Percentiles rank a stretch among this genome's conserved stretches.
These are phyloP conservation scores for Cercospora zeina DNA, from an alignment of 2,329 filamentous ascomycete genomes.

Conservation along the genomic window DNA sequence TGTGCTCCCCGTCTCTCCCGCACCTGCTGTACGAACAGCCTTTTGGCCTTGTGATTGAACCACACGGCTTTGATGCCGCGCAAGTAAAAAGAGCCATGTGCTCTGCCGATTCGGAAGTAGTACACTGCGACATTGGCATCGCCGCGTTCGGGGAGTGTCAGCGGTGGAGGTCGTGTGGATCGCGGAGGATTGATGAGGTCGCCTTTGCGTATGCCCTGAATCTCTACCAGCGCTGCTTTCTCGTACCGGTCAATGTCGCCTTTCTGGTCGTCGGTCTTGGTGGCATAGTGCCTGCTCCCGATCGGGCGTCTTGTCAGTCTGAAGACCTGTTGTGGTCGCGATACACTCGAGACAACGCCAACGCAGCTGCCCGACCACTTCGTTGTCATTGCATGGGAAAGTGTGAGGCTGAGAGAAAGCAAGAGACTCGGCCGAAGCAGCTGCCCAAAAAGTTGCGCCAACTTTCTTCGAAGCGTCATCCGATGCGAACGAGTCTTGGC, in stretches of 20 bases:
- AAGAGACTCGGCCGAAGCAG: neutral
- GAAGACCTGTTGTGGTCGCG: conserved; percentile 15
- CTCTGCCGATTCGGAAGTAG: conserved; percentile 65
- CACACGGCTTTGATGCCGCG: conserved; percentile 73
- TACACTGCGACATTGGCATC: conserved; percentile 52
- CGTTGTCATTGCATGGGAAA: conserved; percentile 42
- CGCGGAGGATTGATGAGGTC: conserved; percentile 66
- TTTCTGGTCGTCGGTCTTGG: conserved; percentile 13
- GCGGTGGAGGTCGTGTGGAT: conserved; percentile 69
- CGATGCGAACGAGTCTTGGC: too few relatives aligned
- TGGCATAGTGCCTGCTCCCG: conserved; percentile 8
- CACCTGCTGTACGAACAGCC: conserved; percentile 52
- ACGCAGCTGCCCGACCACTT: conserved; percentile 35
- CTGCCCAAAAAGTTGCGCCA: conserved; percentile 3
- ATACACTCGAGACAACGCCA: conserved; percentile 34
- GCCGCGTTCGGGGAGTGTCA: conserved; percentile 62
- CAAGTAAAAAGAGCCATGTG: conserved; percentile 86
- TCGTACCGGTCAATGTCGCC: conserved; percentile 23
- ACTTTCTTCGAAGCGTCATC: too few relatives aligned
- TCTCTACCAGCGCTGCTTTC: conserved; percentile 27
- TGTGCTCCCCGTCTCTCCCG: conserved; percentile 12
- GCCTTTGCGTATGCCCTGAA: conserved; percentile 49
- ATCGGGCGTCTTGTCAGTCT: neutral
- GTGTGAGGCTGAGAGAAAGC: neutral
- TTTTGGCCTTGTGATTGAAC: conserved; percentile 59